Percentiles rank a stretch among this genome's conserved stretches.
Conservation (phyloP, 225 moss, liverwort and hornwort species). For the Pseudoscleropodium purum region DNA sequence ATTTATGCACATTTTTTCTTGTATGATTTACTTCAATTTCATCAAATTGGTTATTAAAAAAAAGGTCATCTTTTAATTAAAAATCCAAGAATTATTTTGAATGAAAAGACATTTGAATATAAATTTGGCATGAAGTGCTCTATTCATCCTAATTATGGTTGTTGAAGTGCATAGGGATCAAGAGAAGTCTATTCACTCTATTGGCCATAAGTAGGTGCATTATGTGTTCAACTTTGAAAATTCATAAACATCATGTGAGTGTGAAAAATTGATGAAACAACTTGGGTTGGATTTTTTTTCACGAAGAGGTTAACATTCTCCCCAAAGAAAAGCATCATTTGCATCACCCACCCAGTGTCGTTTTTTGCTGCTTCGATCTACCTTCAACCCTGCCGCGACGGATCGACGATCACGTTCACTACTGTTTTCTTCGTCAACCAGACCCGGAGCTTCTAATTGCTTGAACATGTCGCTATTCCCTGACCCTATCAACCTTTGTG, state of each 20-base stretch:
- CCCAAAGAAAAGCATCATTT: neutral
- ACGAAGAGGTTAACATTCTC: neutral
- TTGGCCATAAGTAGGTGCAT: neutral
- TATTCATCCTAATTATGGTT: neutral
- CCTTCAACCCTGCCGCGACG: neutral
- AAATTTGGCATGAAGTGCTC: neutral
- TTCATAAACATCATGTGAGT: neutral
- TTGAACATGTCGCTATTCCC: neutral
- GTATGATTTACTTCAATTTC: neutral
- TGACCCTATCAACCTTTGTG: neutral
- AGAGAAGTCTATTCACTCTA: neutral
- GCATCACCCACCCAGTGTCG: too few species aligned
- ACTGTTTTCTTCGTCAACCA: too few species aligned
- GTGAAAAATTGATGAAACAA: neutral
- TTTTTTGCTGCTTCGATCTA: neutral
- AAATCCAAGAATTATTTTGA: neutral
- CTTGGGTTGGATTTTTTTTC: neutral
- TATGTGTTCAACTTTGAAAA: neutral
- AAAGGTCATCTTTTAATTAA: neutral
- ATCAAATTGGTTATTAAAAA: neutral
- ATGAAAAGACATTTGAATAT: neutral
- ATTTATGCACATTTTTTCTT: neutral
- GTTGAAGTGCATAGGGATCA: neutral
- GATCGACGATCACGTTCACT: neutral
- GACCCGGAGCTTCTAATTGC: too few species aligned